Evolutionary conservation across 2,329 filamentous ascomycete species (phyloP).

Genomic region (Colletotrichum somersetense): DNA sequence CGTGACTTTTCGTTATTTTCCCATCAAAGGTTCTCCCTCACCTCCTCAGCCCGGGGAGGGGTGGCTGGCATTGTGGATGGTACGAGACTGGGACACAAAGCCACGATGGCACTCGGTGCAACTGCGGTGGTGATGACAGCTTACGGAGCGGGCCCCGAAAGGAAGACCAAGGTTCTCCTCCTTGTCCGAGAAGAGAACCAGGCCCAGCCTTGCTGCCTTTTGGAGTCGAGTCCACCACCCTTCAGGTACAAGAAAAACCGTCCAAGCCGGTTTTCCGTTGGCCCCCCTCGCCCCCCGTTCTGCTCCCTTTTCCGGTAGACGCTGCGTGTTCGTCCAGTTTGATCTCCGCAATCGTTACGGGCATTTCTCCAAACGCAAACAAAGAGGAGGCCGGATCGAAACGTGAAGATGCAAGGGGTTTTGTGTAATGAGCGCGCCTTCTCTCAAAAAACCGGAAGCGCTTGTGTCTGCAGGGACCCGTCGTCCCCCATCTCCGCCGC

Average conservation of each 20-base stretch:
- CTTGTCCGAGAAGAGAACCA: slow-evolving; percentile 14
- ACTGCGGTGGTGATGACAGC: slow-evolving; percentile 32
- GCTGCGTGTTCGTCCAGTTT: background rate
- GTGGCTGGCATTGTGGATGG: slow-evolving; percentile 21
- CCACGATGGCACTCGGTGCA: slow-evolving; percentile 33
- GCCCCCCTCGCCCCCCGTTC: background rate
- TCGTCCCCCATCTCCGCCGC: background rate
- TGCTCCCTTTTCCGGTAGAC: background rate
- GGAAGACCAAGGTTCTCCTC: slow-evolving; percentile 17
- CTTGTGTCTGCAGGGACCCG: slow-evolving; percentile 30
- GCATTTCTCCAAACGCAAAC: slow-evolving; percentile 14
- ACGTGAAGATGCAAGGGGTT: slow-evolving; percentile 4
- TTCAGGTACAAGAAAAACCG: background rate
- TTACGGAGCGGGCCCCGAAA: slow-evolving; percentile 13
- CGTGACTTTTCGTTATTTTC: slow-evolving; percentile 3
- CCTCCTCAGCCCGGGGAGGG: background rate
- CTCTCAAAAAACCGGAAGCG: slow-evolving; percentile 26
- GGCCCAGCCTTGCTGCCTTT: background rate
- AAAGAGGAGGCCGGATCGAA: background rate
- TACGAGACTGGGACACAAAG: background rate
- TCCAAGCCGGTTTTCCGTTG: background rate
- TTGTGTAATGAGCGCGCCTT: slow-evolving; percentile 16
- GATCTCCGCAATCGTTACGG: slow-evolving; percentile 17
- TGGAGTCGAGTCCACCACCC: background rate
- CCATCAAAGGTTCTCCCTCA: background rate